phyloP scores from a whole-genome alignment of 495 filamentous ascomycete species.

The Apodospora peruviana region DNA sequence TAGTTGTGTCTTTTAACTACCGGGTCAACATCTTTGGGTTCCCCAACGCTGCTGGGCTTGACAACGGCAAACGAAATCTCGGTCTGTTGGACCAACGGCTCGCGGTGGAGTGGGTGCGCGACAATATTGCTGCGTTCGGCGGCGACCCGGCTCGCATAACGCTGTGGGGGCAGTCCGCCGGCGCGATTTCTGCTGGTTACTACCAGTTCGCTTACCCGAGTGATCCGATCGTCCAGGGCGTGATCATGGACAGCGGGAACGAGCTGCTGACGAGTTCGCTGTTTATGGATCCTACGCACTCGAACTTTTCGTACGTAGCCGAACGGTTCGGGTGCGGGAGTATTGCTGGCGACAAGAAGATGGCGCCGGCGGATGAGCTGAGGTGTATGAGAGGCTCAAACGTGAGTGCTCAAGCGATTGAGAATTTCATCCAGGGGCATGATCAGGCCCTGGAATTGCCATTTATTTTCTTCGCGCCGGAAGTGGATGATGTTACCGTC shows the following conservation, averaged over 20 bases:
- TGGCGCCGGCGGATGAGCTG: constrained; percentile 22
- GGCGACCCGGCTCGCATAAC: constrained; percentile 50
- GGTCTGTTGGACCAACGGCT: constrained; percentile 61
- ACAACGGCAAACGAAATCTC: constrained; percentile 41
- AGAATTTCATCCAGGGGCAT: constrained; percentile 25
- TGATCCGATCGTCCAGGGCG: constrained; percentile 39
- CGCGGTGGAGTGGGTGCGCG: constrained; percentile 51
- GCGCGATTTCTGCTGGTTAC: constrained; percentile 45
- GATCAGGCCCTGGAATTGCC: constrained; percentile 25
- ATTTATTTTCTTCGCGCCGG: constrained; percentile 21
- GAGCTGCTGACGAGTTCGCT: constrained; percentile 32
- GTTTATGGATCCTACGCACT: constrained; percentile 20
- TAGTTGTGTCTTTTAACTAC: constrained; percentile 62
- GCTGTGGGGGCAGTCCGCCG: constrained; percentile 52
- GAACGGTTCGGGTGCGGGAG: constrained; percentile 33
- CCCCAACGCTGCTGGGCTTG: constrained; percentile 34
- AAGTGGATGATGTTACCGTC: constrained; percentile 23
- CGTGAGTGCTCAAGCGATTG: constrained; percentile 17
- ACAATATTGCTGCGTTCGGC: constrained; percentile 56
- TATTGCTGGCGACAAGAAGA: constrained; percentile 8
- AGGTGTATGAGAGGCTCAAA: constrained; percentile 41
- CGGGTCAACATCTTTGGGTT: constrained; percentile 62
- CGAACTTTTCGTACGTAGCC: constrained; percentile 33
- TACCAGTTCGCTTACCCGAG: constrained; percentile 44
- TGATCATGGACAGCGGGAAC: constrained; percentile 52